Percentiles rank a stretch among this genome's conserved stretches.
phyloP scores from a whole-genome alignment of 106 monocot species.

The Platanthera zijinensis region DNA sequence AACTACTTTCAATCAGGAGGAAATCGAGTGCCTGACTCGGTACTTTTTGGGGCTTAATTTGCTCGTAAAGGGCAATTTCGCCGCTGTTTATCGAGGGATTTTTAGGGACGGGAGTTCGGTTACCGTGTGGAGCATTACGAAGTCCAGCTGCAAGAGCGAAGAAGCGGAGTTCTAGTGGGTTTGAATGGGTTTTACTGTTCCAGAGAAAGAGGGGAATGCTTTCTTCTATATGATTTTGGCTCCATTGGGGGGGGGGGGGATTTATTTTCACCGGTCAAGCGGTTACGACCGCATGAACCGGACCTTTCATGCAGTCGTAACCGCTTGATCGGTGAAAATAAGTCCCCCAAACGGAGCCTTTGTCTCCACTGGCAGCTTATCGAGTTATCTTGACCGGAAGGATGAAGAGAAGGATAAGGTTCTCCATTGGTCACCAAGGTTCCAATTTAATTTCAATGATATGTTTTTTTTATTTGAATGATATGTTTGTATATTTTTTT shows the following conservation, averaged over 20 bases:
- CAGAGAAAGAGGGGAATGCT: slow-evolving; percentile 70
- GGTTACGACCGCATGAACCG: too few relatives aligned
- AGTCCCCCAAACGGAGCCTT: too few relatives aligned
- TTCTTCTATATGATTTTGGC: slow-evolving; percentile 50
- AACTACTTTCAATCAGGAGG: slow-evolving; percentile 50
- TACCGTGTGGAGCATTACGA: slow-evolving; percentile 59
- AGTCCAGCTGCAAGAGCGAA: slow-evolving; percentile 61
- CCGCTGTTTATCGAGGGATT: slow-evolving; percentile 59
- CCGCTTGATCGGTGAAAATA: too few relatives aligned
- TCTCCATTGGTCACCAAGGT: slow-evolving; percentile 64
- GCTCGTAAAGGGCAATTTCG: slow-evolving; percentile 50
- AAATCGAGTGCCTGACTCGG: slow-evolving; percentile 71
- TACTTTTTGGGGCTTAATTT: slow-evolving; percentile 79
- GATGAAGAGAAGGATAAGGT: slow-evolving; percentile 18
- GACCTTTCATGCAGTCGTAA: too few relatives aligned
- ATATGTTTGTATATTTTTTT: too few relatives aligned
- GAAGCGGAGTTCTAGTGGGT: slow-evolving; percentile 58
- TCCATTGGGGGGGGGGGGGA: too few relatives aligned
- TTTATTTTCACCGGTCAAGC: too few relatives aligned
- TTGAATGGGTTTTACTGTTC: slow-evolving; percentile 81
- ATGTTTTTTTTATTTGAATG: too few relatives aligned
- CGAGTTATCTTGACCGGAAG: slow-evolving; percentile 53
- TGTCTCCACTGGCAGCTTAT: slow-evolving; percentile 56
- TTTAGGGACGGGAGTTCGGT: slow-evolving; percentile 59
- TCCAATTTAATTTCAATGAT: slow-evolving; percentile 19